Evolutionary conservation across 345 rosid species (phyloP).

Genomic region (Leavenworthia alabamica): DNA sequence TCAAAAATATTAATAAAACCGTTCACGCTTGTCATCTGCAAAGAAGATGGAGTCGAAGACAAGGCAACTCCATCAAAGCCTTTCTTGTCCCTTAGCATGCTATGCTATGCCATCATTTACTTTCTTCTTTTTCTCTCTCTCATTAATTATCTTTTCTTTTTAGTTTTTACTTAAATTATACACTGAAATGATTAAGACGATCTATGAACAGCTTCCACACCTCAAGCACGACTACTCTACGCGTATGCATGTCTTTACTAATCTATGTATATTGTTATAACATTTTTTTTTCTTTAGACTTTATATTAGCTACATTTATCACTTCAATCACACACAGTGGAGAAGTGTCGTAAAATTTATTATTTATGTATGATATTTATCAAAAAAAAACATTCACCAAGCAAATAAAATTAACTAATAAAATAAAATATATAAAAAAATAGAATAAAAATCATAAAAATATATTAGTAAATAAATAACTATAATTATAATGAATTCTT

Average conservation of each 20-base stretch:
- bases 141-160: not conserved
- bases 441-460: too few relatives aligned
- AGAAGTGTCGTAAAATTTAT: slow-evolving; percentile 15
- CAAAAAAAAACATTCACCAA: too few relatives aligned
- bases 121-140: not conserved
- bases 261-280: not conserved
- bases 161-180: not conserved
- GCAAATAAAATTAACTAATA: too few relatives aligned
- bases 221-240: slow-evolving; percentile 14
- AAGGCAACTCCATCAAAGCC: slow-evolving; percentile 19
- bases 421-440: too few relatives aligned
- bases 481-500: too few relatives aligned
- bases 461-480: too few relatives aligned
- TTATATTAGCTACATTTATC: not conserved
- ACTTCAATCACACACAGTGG: slow-evolving; percentile 11
- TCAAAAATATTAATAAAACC: not conserved
- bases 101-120: slow-evolving; percentile 15
- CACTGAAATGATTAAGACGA: not conserved
- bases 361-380: too few relatives aligned
- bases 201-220: slow-evolving; percentile 18
- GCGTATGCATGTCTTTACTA: slow-evolving; percentile 21
- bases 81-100: slow-evolving; percentile 34
- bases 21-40: slow-evolving; percentile 12
- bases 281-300: too few relatives aligned
- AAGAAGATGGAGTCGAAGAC: slow-evolving; percentile 20